Conservation (phyloP, 2,329 filamentous ascomycete genomes). For the Cercospora sp. region DNA sequence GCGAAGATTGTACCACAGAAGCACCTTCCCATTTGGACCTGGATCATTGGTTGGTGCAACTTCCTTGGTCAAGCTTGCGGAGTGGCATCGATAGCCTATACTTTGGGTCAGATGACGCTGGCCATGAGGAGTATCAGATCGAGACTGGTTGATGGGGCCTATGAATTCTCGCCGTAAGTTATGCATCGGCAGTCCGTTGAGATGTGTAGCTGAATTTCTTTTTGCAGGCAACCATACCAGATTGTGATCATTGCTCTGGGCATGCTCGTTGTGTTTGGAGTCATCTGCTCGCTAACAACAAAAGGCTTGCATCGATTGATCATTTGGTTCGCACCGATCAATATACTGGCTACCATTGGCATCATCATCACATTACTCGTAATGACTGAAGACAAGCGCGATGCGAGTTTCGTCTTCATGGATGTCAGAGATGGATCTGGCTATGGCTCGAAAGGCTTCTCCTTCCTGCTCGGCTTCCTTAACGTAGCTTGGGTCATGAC, state of each 20-base stretch:
- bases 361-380: constrained; percentile 62
- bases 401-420: constrained; percentile 61
- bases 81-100: constrained; percentile 63
- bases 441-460: constrained; percentile 62
- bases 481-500: constrained; percentile 67
- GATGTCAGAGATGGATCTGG: constrained; percentile 63
- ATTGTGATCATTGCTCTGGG: constrained; percentile 61
- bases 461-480: constrained; percentile 61
- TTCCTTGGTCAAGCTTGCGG: constrained; percentile 65
- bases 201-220: too few relatives aligned
- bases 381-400: constrained; percentile 58
- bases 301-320: constrained; percentile 61
- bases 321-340: constrained; percentile 67
- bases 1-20: constrained; percentile 63
- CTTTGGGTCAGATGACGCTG: constrained; percentile 64
- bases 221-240: constrained; percentile 59
- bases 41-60: constrained; percentile 66
- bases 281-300: constrained; percentile 64
- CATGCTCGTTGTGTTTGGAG: constrained; percentile 57
- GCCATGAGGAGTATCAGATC: constrained; percentile 65
- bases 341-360: constrained; percentile 60
- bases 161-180: constrained; percentile 60
- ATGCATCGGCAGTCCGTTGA: too few relatives aligned
- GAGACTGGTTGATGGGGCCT: constrained; percentile 50
- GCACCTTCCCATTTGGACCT: constrained; percentile 63